Percentiles rank a stretch among this genome's conserved stretches.
Conservation (phyloP, 179 eudicot species). For the Nepenthes alata region DNA sequence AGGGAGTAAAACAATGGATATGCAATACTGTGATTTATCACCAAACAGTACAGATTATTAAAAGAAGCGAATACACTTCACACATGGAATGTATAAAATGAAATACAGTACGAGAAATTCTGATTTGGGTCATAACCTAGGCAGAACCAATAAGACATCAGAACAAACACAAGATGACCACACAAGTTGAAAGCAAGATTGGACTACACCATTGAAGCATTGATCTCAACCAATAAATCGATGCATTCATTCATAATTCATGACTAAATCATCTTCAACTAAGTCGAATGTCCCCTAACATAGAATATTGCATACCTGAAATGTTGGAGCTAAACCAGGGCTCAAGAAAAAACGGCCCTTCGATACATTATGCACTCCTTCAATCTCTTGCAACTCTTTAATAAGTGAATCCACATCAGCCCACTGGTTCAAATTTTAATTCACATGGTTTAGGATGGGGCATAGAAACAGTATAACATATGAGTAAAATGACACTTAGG, state of each 20-base stretch:
- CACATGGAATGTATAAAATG: no score
- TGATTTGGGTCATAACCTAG: no score
- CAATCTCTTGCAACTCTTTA: conserved; percentile 51
- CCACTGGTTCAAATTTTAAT: conserved; percentile 49
- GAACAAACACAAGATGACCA: no score
- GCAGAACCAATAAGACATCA: no score
- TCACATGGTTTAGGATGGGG: conserved; percentile 2
- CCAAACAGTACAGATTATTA: no score
- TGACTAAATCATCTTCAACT: neutral
- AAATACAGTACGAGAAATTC: no score
- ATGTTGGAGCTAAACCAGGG: conserved; percentile 94
- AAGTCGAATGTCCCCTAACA: neutral
- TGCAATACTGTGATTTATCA: no score
- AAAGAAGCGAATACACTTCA: no score
- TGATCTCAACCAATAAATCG: neutral
- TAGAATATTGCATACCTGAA: conserved; percentile 49
- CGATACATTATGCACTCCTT: conserved; percentile 59
- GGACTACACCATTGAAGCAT: no score
- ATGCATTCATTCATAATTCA: no score
- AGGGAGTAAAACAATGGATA: no score
- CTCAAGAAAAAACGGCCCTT: conserved; percentile 83
- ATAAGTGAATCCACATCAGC: conserved; percentile 71
- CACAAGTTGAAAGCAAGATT: no score
- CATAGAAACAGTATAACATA: neutral
- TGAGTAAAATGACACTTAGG: neutral